Evolutionary conservation across 1,284 basidiomycete species (phyloP).

Genomic region (Entoloma clypeatum): DNA sequence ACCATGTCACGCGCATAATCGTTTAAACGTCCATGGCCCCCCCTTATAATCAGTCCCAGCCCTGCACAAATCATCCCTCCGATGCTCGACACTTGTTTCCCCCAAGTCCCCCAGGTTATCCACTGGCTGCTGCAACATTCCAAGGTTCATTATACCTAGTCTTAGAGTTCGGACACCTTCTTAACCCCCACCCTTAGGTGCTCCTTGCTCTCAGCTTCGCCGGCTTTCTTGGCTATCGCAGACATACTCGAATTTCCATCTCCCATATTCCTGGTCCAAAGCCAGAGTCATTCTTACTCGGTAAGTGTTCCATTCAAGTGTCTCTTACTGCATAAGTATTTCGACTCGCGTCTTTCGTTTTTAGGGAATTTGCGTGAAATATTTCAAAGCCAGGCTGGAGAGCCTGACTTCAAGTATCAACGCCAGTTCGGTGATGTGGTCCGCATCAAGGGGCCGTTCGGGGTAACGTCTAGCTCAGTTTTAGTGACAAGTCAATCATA

Average conservation of each 20-base stretch:
- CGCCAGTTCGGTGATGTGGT: slow-evolving; percentile 44
- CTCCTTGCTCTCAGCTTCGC: slow-evolving; percentile 14
- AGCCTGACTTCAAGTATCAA: slow-evolving; percentile 50
- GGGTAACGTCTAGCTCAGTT: slow-evolving; percentile 29
- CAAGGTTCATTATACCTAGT: no score
- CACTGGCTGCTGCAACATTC: no score
- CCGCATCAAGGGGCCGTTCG: slow-evolving; percentile 48
- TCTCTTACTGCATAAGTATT: background rate
- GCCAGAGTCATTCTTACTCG: slow-evolving; percentile 39
- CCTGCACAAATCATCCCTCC: no score
- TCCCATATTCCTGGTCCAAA: slow-evolving; percentile 39
- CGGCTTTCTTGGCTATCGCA: slow-evolving; percentile 29
- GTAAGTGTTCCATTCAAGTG: slow-evolving; percentile 20
- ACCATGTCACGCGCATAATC: slow-evolving; percentile 30
- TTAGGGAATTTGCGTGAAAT: slow-evolving; percentile 49
- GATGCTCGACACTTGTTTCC: no score
- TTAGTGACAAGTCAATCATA: background rate
- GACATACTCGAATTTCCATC: slow-evolving; percentile 34
- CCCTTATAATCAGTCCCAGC: no score
- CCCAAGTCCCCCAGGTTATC: no score
- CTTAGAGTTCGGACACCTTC: background rate
- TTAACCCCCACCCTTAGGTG: slow-evolving; percentile 1
- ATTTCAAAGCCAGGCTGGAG: slow-evolving; percentile 46
- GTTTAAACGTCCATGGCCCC: slow-evolving; percentile 22
- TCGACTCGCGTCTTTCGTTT: background rate